Conservation (phyloP, 2,329 filamentous ascomycete genomes). For the Bipolaris cookei region DNA sequence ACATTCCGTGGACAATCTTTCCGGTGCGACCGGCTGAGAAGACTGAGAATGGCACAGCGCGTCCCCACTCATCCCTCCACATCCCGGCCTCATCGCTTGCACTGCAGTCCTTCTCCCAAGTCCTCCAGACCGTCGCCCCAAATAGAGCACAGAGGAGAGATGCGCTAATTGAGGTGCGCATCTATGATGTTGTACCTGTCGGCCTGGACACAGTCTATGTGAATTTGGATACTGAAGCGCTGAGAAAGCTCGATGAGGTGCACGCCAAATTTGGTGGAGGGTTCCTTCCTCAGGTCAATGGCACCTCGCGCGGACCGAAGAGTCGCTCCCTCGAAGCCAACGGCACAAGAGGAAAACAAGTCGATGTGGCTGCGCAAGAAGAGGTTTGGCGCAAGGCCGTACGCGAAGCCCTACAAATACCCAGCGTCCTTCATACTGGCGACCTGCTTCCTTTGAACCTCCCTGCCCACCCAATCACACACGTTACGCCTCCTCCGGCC, state of each 20-base stretch:
- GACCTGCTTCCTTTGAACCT: constrained; percentile 81
- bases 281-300: constrained; percentile 51
- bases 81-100: constrained; percentile 75
- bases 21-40: constrained; percentile 64
- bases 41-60: constrained; percentile 42
- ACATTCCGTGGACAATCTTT: constrained; percentile 82
- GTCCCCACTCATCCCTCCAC: constrained; percentile 76
- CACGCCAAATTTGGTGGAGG: constrained; percentile 81
- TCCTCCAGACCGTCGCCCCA: constrained; percentile 74
- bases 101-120: constrained; percentile 79
- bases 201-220: constrained; percentile 86
- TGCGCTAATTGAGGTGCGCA: constrained; percentile 80
- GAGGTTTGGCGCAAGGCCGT: constrained; percentile 56
- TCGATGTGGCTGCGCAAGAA: constrained; percentile 40
- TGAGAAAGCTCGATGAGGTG: constrained; percentile 80
- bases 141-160: constrained; percentile 77
- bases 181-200: constrained; percentile 80
- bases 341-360: constrained; percentile 37
- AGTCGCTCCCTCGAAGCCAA: constrained; percentile 47
- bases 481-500: constrained; percentile 81
- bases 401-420: constrained; percentile 73
- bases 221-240: constrained; percentile 78
- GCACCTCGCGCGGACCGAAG: constrained; percentile 39
- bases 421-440: constrained; percentile 81
- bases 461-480: constrained; percentile 82